These are phyloP conservation scores for Cinnamomum micranthum DNA, from an alignment of 164 flowering plant genomes.

Conservation along the genomic window DNA sequence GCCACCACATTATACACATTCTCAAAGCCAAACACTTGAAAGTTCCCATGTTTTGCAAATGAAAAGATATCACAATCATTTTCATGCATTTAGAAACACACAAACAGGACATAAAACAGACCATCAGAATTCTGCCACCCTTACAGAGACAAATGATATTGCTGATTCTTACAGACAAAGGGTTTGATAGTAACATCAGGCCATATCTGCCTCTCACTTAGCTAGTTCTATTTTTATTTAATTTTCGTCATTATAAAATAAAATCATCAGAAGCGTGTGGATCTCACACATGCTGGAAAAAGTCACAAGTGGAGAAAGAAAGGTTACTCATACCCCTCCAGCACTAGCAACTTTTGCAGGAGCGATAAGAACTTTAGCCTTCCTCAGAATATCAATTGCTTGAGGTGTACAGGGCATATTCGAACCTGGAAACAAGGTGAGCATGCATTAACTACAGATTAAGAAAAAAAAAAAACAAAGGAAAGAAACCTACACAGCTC, in stretches of 20 bases:
- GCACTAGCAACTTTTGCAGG: conserved; percentile 99
- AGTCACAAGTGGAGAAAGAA: too few species aligned
- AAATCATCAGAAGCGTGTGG: too few species aligned
- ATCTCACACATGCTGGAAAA: too few species aligned
- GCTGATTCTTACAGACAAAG: not conserved
- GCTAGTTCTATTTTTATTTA: not conserved
- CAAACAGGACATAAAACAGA: not conserved
- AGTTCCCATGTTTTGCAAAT: not conserved
- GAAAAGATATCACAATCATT: not conserved
- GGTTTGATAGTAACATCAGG: not conserved
- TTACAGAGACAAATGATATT: not conserved
- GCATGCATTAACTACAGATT: not conserved
- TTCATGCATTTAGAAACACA: too few species aligned
- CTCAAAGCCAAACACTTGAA: not conserved
- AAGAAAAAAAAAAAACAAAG: not conserved
- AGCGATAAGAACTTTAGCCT: conserved; percentile 85
- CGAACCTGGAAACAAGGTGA: conserved; percentile 55
- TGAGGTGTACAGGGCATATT: conserved; percentile 96
- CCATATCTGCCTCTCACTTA: not conserved
- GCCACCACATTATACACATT: too few species aligned
- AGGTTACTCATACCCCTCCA: conserved; percentile 68
- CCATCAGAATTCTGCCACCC: not conserved
- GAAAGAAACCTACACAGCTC: not conserved
- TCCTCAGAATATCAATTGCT: conserved; percentile 84
- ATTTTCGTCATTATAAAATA: too few species aligned